Conservation (phyloP, 179 eudicot species). For the Corrigiola litoralis region DNA sequence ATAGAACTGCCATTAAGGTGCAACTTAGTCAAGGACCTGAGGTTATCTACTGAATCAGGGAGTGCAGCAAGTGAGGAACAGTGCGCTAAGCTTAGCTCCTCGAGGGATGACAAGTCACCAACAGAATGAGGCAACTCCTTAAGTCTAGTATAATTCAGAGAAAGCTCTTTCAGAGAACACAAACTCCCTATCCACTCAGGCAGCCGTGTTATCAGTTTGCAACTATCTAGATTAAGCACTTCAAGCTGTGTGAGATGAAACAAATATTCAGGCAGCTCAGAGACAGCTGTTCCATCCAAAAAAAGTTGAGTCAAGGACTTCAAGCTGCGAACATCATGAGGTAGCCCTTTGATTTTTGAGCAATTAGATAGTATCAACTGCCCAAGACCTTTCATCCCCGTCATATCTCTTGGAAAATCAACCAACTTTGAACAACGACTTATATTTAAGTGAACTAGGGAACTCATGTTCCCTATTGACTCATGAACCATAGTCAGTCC, state of each 20-base stretch:
- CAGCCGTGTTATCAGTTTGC: constrained; percentile 29
- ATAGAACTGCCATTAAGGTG: constrained; percentile 31
- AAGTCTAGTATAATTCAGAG: constrained; percentile 27
- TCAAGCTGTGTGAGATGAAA: constrained; percentile 44
- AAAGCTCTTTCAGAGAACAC: constrained; percentile 36
- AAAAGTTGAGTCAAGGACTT: constrained; percentile 37
- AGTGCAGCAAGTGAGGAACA: constrained; percentile 35
- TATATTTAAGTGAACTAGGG: constrained; percentile 45
- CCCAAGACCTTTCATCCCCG: constrained; percentile 50
- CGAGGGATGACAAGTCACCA: constrained; percentile 36
- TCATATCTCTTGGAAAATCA: constrained; percentile 45
- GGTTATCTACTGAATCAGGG: constrained; percentile 41
- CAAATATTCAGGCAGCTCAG: constrained; percentile 36
- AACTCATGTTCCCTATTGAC: constrained; percentile 41
- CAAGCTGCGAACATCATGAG: constrained; percentile 39
- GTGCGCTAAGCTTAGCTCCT: constrained; percentile 28
- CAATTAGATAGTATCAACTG: constrained; percentile 48
- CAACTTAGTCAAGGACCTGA: constrained; percentile 34
- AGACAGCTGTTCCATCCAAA: constrained; percentile 37
- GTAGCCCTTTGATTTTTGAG: constrained; percentile 40
- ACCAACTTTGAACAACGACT: constrained; percentile 35
- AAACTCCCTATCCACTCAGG: constrained; percentile 37
- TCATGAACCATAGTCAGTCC: constrained; percentile 37
- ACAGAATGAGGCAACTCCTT: constrained; percentile 37
- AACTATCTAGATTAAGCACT: constrained; percentile 33